Evolutionary conservation across 176 grass and related monocot genomes (phyloP).

Genomic region (Hyparrhenia diplandra): DNA sequence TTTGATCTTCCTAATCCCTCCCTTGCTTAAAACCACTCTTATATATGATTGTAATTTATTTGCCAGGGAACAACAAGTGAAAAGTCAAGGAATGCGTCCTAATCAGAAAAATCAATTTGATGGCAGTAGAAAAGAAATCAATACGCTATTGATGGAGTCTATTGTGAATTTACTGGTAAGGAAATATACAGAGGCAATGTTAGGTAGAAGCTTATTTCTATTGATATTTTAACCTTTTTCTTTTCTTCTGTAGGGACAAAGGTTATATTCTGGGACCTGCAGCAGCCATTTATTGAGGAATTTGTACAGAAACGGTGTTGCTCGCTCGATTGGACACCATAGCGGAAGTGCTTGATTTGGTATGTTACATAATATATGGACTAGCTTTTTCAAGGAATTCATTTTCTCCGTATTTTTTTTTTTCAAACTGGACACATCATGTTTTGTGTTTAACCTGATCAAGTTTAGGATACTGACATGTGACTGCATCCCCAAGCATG

Average conservation of each 20-base stretch:
- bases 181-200: conserved; percentile 4
- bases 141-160: conserved; percentile 83
- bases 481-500: conserved; percentile 6
- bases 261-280: conserved; percentile 97
- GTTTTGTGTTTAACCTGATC: neutral
- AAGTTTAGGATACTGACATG: conserved; percentile 5
- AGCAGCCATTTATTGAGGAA: conserved; percentile 86
- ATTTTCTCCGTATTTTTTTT: neutral
- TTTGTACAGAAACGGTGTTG: conserved; percentile 70
- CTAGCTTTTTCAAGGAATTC: neutral
- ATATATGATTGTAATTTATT: conserved; percentile 29
- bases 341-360: conserved; percentile 80
- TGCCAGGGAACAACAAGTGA: conserved; percentile 63
- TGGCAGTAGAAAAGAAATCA: conserved; percentile 92
- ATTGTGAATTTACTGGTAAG: conserved; percentile 91
- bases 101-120: conserved; percentile 86
- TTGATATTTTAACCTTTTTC: conserved; percentile 15
- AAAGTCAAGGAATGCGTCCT: conserved; percentile 54
- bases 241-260: conserved; percentile 68
- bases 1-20: conserved; percentile 13
- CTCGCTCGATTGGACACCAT: conserved; percentile 66
- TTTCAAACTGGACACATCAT: neutral
- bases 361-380: conserved; percentile 23
- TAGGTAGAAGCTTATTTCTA: conserved; percentile 12
- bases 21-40: neutral